Conservation (phyloP, 768 basidiomycete genomes). For the Rhizopogon vulgaris region DNA sequence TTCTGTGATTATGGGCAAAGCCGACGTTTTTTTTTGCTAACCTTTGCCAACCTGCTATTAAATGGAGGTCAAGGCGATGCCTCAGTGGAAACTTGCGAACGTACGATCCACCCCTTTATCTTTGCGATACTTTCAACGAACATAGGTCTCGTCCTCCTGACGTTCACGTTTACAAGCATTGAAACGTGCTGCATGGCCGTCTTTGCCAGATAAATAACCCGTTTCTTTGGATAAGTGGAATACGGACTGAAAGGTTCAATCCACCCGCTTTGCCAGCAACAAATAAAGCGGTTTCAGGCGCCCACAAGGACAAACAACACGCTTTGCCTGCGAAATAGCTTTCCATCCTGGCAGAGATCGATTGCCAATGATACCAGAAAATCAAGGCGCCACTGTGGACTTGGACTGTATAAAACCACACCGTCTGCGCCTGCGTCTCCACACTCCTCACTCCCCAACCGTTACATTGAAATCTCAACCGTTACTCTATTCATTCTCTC, state of each 20-base stretch:
- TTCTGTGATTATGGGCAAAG: slow-evolving; percentile 1
- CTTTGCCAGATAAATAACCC: slow-evolving; percentile 3
- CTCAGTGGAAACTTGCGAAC: slow-evolving; percentile 8
- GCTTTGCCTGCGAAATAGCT: slow-evolving; percentile 21
- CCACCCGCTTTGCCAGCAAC: slow-evolving; percentile 19
- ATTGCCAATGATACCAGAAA: slow-evolving; percentile 24
- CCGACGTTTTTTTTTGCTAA: neutral
- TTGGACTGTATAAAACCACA: slow-evolving; percentile 23
- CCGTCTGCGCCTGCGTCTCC: neutral
- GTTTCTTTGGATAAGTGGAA: neutral
- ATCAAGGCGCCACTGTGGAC: slow-evolving; percentile 22
- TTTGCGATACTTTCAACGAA: neutral
- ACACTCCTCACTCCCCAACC: neutral
- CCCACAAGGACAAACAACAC: slow-evolving; percentile 45
- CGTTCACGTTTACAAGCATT: slow-evolving; percentile 2
- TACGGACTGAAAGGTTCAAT: slow-evolving; percentile 4
- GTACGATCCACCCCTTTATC: slow-evolving; percentile 5
- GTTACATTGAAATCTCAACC: neutral
- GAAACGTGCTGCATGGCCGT: slow-evolving; percentile 3
- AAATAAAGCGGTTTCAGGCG: slow-evolving; percentile 26
- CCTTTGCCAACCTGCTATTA: neutral
- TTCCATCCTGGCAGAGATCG: slow-evolving; percentile 19
- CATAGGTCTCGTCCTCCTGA: neutral
- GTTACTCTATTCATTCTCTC: neutral
- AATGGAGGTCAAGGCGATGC: slow-evolving; percentile 8